A percentile compares a stretch with the other conserved stretches of the same genome.
These are phyloP conservation scores for Leccinum imitatum DNA, from an alignment of 768 basidiomycete genomes.

Conservation along the genomic window DNA sequence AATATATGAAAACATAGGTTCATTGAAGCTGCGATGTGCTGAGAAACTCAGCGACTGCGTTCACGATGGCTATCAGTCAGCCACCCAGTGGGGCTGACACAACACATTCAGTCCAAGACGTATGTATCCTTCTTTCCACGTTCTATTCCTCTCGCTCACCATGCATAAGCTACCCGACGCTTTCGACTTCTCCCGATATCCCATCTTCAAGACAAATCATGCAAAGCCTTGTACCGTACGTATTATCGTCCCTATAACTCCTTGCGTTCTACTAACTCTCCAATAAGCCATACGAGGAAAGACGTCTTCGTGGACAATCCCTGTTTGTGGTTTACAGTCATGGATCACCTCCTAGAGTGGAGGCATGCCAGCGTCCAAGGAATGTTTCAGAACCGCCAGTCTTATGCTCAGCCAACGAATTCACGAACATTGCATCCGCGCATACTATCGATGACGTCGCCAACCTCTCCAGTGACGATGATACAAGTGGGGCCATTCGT, in stretches of 20 bases:
- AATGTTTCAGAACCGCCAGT: slow-evolving; percentile 28
- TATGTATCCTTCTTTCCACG: background rate
- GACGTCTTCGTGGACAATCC: slow-evolving; percentile 4
- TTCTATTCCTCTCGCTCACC: background rate
- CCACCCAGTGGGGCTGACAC: slow-evolving; percentile 19
- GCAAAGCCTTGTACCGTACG: slow-evolving; percentile 7
- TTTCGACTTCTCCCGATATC: slow-evolving; percentile 20
- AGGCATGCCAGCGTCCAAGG: slow-evolving; percentile 4
- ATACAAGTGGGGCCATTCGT: background rate
- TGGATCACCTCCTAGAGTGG: background rate
- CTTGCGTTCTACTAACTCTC: background rate
- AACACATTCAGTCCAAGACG: background rate
- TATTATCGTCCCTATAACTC: background rate
- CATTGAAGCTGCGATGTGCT: background rate
- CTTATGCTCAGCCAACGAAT: slow-evolving; percentile 19
- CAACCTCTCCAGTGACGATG: slow-evolving; percentile 3
- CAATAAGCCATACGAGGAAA: background rate
- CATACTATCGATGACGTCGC: slow-evolving; percentile 13
- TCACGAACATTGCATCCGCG: slow-evolving; percentile 9
- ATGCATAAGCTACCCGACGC: slow-evolving; percentile 12
- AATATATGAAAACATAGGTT: background rate
- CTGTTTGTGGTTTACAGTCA: background rate
- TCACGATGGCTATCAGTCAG: slow-evolving; percentile 5
- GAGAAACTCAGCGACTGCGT: background rate
- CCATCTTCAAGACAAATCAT: slow-evolving; percentile 4